Conservation (phyloP, 2,329 filamentous ascomycete genomes). For the Periconia macrospinosa region DNA sequence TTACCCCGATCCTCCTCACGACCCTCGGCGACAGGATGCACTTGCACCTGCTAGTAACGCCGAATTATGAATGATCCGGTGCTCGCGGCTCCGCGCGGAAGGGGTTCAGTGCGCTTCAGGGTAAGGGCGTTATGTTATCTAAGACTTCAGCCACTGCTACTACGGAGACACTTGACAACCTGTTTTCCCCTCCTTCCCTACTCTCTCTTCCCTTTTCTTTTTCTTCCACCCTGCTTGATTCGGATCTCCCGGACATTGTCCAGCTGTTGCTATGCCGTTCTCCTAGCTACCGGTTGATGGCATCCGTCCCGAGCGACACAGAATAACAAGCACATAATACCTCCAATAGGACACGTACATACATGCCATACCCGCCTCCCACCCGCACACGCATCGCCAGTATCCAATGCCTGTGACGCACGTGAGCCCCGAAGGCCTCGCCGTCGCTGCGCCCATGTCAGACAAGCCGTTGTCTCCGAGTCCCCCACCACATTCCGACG, state of each 20-base stretch:
- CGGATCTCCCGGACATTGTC: neutral
- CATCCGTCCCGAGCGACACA: neutral
- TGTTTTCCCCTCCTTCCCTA: neutral
- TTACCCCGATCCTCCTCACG: neutral
- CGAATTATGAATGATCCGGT: too few species aligned
- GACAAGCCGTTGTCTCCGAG: neutral
- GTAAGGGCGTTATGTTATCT: neutral
- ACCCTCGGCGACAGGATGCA: neutral
- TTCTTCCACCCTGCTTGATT: neutral
- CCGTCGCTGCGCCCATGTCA: neutral
- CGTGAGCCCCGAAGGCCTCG: neutral
- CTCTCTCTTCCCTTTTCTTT: neutral
- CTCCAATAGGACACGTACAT: neutral
- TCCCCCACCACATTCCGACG: neutral
- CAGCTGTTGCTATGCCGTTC: neutral
- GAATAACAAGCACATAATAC: too few species aligned
- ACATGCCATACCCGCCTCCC: neutral
- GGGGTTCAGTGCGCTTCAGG: neutral
- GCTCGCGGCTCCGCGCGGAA: neutral
- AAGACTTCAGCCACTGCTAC: neutral
- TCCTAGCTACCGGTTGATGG: neutral
- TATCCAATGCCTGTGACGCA: neutral
- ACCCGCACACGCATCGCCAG: neutral
- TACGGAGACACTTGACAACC: neutral
- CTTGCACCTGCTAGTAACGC: too few species aligned